Evolutionary conservation across 208 protist species (phyloP).

Genomic region (Leptomonas pyrrhocoris): DNA sequence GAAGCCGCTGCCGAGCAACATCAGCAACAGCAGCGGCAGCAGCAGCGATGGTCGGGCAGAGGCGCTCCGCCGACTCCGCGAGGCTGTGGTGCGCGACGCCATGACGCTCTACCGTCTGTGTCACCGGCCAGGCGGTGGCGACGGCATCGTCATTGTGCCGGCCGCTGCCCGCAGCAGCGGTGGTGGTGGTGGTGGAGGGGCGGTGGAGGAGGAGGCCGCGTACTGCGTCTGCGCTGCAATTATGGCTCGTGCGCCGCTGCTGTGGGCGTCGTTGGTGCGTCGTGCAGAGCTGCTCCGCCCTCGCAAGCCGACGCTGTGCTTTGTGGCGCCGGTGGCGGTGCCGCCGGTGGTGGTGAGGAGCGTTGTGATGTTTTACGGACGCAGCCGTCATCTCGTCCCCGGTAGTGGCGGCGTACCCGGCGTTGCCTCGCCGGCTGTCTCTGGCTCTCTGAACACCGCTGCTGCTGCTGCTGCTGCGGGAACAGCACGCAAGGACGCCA

Average conservation of each 20-base stretch:
- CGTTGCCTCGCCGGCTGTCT: background rate
- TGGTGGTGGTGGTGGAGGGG: slow-evolving; percentile 17
- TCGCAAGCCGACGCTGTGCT: slow-evolving; percentile 45
- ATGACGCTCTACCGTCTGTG: slow-evolving; percentile 77
- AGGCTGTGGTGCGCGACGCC: slow-evolving; percentile 33
- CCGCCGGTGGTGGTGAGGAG: slow-evolving; percentile 46
- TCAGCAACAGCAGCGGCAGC: background rate
- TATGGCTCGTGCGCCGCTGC: slow-evolving; percentile 36
- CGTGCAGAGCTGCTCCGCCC: slow-evolving; percentile 53
- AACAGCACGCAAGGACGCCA: background rate
- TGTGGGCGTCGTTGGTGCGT: slow-evolving; percentile 51
- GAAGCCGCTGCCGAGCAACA: background rate
- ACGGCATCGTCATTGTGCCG: slow-evolving; percentile 25
- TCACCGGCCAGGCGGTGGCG: slow-evolving; percentile 33
- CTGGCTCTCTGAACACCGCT: background rate
- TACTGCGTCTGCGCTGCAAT: slow-evolving; percentile 67
- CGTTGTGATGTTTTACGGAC: slow-evolving; percentile 56
- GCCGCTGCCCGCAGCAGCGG: slow-evolving; percentile 5
- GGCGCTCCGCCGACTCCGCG: slow-evolving; percentile 27
- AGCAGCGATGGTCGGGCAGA: slow-evolving; percentile 8
- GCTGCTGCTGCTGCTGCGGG: slow-evolving; percentile 6
- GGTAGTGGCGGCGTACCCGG: background rate
- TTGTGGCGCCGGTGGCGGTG: slow-evolving; percentile 43
- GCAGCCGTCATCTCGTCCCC: slow-evolving; percentile 43
- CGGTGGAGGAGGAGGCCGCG: slow-evolving; percentile 65